phyloP scores from a whole-genome alignment of 139 green algal genomes.

The Trebouxia sp. region DNA sequence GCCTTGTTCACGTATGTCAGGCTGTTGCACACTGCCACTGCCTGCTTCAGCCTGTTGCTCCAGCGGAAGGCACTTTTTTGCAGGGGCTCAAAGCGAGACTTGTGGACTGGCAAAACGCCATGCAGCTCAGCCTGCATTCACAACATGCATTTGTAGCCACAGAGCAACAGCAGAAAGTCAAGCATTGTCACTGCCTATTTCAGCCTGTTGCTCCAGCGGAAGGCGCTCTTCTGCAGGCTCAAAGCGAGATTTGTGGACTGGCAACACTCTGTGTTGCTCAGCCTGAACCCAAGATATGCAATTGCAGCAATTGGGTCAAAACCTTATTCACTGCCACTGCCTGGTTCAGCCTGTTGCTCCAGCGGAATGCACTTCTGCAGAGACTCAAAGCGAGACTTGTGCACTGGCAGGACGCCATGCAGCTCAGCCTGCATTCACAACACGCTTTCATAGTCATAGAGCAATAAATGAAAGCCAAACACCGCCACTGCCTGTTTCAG shows the following conservation, averaged over 20 bases:
- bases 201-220: conserved; percentile 3
- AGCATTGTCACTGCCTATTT: conserved; percentile 2
- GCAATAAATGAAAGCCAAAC: not conserved
- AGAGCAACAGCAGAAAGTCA: too few relatives aligned
- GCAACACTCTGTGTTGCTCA: too few relatives aligned
- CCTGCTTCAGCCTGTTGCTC: conserved; percentile 8
- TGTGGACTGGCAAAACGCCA: too few relatives aligned
- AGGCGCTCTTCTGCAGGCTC: too few relatives aligned
- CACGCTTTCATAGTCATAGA: not conserved
- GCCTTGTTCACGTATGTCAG: not conserved
- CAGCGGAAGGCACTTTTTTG: not conserved
- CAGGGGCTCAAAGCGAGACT: too few relatives aligned
- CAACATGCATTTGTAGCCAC: too few relatives aligned
- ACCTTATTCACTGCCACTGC: conserved; percentile 4
- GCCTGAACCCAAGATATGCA: too few relatives aligned
- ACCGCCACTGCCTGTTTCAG: not conserved
- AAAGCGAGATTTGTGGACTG: too few relatives aligned
- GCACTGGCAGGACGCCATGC: conserved; percentile 3
- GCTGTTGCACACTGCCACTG: conserved; percentile 12
- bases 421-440: not conserved
- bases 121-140: too few relatives aligned
- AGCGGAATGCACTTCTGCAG: not conserved
- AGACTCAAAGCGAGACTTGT: not conserved
- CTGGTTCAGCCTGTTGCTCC: conserved; percentile 6
- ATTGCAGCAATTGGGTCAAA: too few relatives aligned